phyloP scores from a whole-genome alignment of 768 basidiomycete species.

The Leccinum ochraceum region DNA sequence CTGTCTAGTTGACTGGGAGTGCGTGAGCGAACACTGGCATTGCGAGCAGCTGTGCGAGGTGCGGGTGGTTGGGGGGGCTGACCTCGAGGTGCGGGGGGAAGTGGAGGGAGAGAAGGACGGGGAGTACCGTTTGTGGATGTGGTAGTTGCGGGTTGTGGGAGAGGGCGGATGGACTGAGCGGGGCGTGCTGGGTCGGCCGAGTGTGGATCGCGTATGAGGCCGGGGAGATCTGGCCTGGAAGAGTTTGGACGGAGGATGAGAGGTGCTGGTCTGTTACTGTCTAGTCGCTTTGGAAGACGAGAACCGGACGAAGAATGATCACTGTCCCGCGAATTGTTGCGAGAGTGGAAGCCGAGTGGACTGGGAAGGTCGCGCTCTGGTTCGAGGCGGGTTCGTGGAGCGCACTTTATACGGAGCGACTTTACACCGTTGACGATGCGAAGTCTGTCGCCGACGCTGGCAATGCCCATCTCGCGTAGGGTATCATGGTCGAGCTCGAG shows the following conservation, averaged over 20 bases:
- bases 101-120: slow-evolving; percentile 59
- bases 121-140: slow-evolving; percentile 32
- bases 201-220: slow-evolving; percentile 62
- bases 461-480: slow-evolving; percentile 88
- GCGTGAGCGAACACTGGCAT: slow-evolving; percentile 37
- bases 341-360: slow-evolving; percentile 17
- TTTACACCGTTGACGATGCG: slow-evolving; percentile 87
- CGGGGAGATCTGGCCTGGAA: slow-evolving; percentile 65
- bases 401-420: slow-evolving; percentile 61
- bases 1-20: slow-evolving; percentile 63
- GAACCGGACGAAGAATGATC: slow-evolving; percentile 29
- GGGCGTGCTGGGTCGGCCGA: slow-evolving; percentile 52
- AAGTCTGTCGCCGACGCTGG: slow-evolving; percentile 89
- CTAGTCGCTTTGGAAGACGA: slow-evolving; percentile 48
- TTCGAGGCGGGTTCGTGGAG: slow-evolving; percentile 17
- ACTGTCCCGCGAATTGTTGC: slow-evolving; percentile 25
- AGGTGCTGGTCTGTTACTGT: slow-evolving; percentile 75
- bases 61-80: slow-evolving; percentile 57
- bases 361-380: background rate
- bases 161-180: slow-evolving; percentile 28
- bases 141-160: slow-evolving; percentile 28
- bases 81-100: slow-evolving; percentile 67
- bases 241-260: slow-evolving; percentile 64
- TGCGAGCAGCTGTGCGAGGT: slow-evolving; percentile 33
- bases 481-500: slow-evolving; percentile 87